Evolutionary conservation across 2,329 filamentous ascomycete species (phyloP).

Genomic region (Teratosphaeria gauchensis): DNA sequence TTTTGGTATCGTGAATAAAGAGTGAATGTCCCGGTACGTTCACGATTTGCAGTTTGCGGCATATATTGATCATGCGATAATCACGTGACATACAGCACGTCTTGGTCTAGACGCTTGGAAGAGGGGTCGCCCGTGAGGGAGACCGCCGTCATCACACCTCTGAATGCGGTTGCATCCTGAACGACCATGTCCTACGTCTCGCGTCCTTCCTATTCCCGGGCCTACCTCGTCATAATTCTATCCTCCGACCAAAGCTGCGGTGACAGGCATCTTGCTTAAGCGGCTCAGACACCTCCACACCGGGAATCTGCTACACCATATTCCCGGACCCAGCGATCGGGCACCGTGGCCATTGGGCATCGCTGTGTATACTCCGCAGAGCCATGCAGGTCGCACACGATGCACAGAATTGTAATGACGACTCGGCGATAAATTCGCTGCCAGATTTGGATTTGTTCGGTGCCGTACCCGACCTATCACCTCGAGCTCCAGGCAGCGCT

Average conservation of each 20-base stretch:
- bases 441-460: background rate
- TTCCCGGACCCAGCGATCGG: background rate
- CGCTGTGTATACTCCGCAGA: background rate
- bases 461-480: background rate
- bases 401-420: background rate
- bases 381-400: conserved; percentile 4
- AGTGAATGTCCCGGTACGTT: too few relatives aligned
- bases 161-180: too few relatives aligned
- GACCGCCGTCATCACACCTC: too few relatives aligned
- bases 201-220: background rate
- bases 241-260: too few relatives aligned
- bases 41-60: too few relatives aligned
- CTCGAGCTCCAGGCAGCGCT: background rate
- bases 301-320: background rate
- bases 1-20: too few relatives aligned
- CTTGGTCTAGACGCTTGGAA: too few relatives aligned
- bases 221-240: background rate
- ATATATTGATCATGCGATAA: too few relatives aligned
- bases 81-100: too few relatives aligned
- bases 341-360: background rate
- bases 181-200: too few relatives aligned
- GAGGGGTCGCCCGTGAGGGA: too few relatives aligned
- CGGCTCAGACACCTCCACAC: background rate
- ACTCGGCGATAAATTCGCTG: background rate
- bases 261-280: background rate